Evolutionary conservation across 176 grass and related monocot species (phyloP), one percentile per base, ranked within the genome.

Genomic region (Carex kokanica): DNA sequence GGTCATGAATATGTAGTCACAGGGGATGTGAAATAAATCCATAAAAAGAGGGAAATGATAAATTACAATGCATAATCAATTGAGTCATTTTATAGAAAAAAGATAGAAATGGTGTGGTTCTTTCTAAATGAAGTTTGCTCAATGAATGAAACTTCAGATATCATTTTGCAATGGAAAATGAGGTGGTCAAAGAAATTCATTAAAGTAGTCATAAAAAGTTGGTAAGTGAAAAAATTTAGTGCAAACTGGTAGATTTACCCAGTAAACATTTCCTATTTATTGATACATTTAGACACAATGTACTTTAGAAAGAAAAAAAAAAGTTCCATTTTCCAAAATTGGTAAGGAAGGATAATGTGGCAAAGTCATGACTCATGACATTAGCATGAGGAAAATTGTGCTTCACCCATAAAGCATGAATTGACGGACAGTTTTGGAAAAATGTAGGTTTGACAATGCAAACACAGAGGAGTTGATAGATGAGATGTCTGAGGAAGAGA

Each of bases 401-500:
- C 51, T 74, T 52, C 70, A 74, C 18, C 10, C 45, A 24, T 52
- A 51, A 74, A 52, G 6, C 80, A 82, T 82, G 53, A 69, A 68
- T 24, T 83, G 40, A 53, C 0, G 0, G 36, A 53, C 23, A 53
- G 29, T 29, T 47, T 55, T 77, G 73, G 11, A 51, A 81, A 53
- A 21, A 65, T 55, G 80, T 83, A 93, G 92, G 87, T 98, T 98
- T 77, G 87, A 94, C 79, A 94, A 86, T 78, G 77, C 45, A 84
- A 94, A 94, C 86, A 88, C 89, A 12, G 85, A 88, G 52, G 84
- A 79, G 45, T 84, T 98, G 56, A 87, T 94, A 18, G 84, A 82
- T 0, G 92, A 89, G 79, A 94, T 98, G 95, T 90, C 87, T 45
- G 25, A 86, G 13, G 90, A 85, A 84, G 95, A 98, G 86, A 88